These are phyloP conservation scores for Serendipita sp. DNA, from an alignment of 768 basidiomycete genomes.

Conservation along the genomic window DNA sequence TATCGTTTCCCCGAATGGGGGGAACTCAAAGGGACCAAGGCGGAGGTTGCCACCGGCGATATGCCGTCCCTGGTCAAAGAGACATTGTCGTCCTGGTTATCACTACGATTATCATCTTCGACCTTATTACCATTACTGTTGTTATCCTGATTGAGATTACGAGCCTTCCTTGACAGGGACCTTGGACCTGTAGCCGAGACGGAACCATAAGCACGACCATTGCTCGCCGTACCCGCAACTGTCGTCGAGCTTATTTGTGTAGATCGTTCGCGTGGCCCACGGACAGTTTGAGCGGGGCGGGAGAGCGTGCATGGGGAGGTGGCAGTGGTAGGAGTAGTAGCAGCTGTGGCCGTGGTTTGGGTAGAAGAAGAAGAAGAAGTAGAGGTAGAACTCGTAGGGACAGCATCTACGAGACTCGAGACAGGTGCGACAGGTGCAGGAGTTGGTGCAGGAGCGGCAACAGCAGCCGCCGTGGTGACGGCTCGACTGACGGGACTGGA, in stretches of 20 bases:
- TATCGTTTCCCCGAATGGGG: background rate
- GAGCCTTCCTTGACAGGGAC: background rate
- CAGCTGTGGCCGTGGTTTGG: background rate
- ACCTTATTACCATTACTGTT: no score
- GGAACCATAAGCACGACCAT: no score
- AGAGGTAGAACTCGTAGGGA: background rate
- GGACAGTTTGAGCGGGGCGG: background rate
- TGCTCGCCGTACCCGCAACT: background rate
- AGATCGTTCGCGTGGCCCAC: slow-evolving; percentile 1
- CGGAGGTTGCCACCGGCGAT: background rate
- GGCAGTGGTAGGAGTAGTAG: background rate
- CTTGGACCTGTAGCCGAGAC: background rate
- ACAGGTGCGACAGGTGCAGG: no score
- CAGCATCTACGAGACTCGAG: background rate
- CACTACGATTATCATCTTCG: background rate
- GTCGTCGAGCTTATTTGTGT: background rate
- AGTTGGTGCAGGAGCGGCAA: no score
- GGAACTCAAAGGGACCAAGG: background rate
- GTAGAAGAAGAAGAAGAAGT: background rate
- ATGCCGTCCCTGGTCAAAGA: background rate
- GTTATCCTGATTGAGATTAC: background rate
- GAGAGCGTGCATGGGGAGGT: background rate
- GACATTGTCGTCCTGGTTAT: background rate
- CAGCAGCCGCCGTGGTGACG: no score
- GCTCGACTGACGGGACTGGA: no score